These are phyloP conservation scores for Magnolia kwangsiensis DNA, from an alignment of 164 flowering plant genomes.

Conservation along the genomic window DNA sequence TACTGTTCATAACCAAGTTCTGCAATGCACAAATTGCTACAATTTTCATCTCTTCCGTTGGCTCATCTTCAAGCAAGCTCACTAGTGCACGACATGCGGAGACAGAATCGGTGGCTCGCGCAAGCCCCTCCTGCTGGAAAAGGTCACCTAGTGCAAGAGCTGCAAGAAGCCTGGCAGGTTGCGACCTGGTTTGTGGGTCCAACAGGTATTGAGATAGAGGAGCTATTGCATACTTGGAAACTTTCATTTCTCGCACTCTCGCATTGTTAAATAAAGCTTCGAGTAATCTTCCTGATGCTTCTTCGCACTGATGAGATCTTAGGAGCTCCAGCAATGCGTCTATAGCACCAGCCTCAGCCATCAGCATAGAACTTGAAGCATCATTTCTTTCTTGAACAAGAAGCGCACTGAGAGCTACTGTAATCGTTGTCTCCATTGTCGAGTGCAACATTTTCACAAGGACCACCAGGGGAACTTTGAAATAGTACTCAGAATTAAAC, in stretches of 20 bases:
- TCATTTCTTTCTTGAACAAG: slow-evolving; percentile 62
- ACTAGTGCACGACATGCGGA: slow-evolving; percentile 83
- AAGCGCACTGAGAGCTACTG: slow-evolving; percentile 60
- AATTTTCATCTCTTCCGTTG: slow-evolving; percentile 80
- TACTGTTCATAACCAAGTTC: slow-evolving; percentile 77
- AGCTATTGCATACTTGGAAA: slow-evolving; percentile 73
- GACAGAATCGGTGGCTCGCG: slow-evolving; percentile 77
- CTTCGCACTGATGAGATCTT: slow-evolving; percentile 87
- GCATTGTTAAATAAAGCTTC: slow-evolving; percentile 75
- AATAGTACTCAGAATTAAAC: slow-evolving; percentile 52
- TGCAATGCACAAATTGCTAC: slow-evolving; percentile 88
- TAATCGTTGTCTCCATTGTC: slow-evolving; percentile 43
- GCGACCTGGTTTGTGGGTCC: slow-evolving; percentile 79
- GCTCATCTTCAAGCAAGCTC: slow-evolving; percentile 75
- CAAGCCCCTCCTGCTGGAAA: slow-evolving; percentile 76
- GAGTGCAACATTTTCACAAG: slow-evolving; percentile 77
- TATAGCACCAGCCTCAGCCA: slow-evolving; percentile 78
- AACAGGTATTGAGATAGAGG: slow-evolving; percentile 78
- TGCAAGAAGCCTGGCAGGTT: slow-evolving; percentile 70
- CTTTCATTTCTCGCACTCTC: slow-evolving; percentile 72
- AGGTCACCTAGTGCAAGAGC: slow-evolving; percentile 86
- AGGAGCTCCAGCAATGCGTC: slow-evolving; percentile 71
- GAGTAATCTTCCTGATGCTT: slow-evolving; percentile 64
- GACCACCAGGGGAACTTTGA: slow-evolving; percentile 64
- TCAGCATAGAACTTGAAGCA: slow-evolving; percentile 59